Conservation (phyloP, 345 rosid genomes). For the Pugionium cornutum region DNA sequence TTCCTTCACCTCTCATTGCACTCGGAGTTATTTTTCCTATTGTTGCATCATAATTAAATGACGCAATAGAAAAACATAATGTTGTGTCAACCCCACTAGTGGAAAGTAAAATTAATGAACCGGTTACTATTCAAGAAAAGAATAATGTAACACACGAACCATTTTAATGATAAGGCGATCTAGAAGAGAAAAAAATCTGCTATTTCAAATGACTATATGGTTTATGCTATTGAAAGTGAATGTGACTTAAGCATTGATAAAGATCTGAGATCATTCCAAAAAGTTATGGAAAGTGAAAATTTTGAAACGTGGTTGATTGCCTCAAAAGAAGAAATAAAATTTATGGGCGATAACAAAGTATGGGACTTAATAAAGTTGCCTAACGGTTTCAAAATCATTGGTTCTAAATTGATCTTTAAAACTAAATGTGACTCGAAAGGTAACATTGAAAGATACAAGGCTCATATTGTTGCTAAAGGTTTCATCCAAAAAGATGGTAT, state of each 20-base stretch:
- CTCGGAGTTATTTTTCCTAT: too few relatives aligned
- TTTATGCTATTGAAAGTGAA: conserved; percentile 3
- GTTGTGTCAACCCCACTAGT: too few relatives aligned
- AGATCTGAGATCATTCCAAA: neutral
- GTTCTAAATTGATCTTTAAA: neutral
- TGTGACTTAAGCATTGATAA: neutral
- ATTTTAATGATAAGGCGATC: conserved; percentile 18
- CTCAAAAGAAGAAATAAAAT: neutral
- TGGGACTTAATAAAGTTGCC: conserved; percentile 1
- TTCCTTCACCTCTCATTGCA: too few relatives aligned
- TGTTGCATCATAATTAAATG: neutral
- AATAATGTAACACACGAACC: neutral
- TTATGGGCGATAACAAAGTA: neutral
- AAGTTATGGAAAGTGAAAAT: conserved; percentile 8
- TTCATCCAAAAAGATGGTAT: neutral
- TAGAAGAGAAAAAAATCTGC: neutral
- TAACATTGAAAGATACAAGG: neutral
- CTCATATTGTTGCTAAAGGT: neutral
- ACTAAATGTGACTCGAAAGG: neutral
- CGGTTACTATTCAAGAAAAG: neutral
- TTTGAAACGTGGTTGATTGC: neutral
- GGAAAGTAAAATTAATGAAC: too few relatives aligned
- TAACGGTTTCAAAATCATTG: neutral
- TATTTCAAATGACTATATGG: neutral
- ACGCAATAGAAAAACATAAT: neutral